Conservation (phyloP, 2,329 filamentous ascomycete species). For the Aspergillus viridinutans region DNA sequence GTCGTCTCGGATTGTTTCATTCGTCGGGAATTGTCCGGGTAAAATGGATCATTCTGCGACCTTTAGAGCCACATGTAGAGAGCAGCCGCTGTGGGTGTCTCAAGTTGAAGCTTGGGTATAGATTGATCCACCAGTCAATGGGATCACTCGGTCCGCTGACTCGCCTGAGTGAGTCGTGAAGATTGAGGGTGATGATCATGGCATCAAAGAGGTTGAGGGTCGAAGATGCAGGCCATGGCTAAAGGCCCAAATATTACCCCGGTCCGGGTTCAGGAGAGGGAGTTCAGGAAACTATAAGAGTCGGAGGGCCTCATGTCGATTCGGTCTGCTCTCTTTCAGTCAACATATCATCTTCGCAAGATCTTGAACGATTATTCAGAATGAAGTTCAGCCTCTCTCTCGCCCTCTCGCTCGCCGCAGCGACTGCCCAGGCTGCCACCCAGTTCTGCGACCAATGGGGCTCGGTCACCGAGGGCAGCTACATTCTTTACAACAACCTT, state of each 20-base stretch:
- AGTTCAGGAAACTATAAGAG: neutral
- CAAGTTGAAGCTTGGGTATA: constrained; percentile 2
- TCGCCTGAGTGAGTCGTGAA: neutral
- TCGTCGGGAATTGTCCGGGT: neutral
- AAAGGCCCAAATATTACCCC: neutral
- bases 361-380: constrained; percentile 3
- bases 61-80: neutral
- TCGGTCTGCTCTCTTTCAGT: neutral
- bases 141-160: neutral
- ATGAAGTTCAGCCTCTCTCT: constrained; percentile 27
- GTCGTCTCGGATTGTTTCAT: neutral
- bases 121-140: constrained; percentile 8
- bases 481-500: constrained; percentile 52
- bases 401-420: constrained; percentile 22
- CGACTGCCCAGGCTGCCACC: constrained; percentile 23
- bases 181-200: neutral
- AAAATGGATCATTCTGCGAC: neutral
- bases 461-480: constrained; percentile 36
- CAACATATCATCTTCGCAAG: neutral
- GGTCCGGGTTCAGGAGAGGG: neutral
- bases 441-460: constrained; percentile 42
- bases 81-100: constrained; percentile 3
- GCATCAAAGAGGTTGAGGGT: neutral
- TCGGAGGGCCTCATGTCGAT: neutral
- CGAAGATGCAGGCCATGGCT: neutral